These are phyloP conservation scores for Volvariella surrecta DNA, from an alignment of 1,284 basidiomycete species.

Conservation along the genomic window DNA sequence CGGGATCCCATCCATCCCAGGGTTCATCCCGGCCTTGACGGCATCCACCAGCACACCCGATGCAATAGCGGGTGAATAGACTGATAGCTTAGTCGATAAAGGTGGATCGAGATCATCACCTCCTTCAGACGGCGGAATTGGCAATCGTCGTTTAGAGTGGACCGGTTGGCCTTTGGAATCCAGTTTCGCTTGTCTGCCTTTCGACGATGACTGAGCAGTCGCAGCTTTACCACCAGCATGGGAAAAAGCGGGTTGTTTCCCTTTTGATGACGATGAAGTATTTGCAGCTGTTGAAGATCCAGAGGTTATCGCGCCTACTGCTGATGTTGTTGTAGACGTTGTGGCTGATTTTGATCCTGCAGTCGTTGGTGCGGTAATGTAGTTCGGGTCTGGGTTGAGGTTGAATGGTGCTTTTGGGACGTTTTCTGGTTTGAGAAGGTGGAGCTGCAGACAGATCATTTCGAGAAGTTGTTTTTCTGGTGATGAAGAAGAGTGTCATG, in stretches of 20 bases:
- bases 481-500: neutral
- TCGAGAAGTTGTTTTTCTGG: conserved; percentile 83
- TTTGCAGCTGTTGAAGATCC: conserved; percentile 8
- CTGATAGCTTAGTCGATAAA: conserved; percentile 29
- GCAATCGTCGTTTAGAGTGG: conserved; percentile 23
- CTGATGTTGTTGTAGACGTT: conserved; percentile 9
- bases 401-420: conserved; percentile 62
- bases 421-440: conserved; percentile 62
- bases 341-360: conserved; percentile 16
- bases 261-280: conserved; percentile 20
- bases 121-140: conserved; percentile 23
- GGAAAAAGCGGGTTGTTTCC: conserved; percentile 22
- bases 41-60: conserved; percentile 69
- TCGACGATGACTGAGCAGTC: too few species aligned
- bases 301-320: conserved; percentile 1
- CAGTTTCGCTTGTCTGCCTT: too few species aligned
- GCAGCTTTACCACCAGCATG: conserved; percentile 26
- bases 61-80: conserved; percentile 61
- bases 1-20: conserved; percentile 37
- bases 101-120: conserved; percentile 24
- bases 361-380: conserved; percentile 11
- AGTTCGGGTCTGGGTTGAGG: neutral
- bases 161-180: conserved; percentile 31
- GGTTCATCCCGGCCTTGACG: conserved; percentile 72
- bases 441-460: conserved; percentile 69